These are phyloP conservation scores for Roridomyces roridus DNA, from an alignment of 768 basidiomycete genomes.

Conservation along the genomic window DNA sequence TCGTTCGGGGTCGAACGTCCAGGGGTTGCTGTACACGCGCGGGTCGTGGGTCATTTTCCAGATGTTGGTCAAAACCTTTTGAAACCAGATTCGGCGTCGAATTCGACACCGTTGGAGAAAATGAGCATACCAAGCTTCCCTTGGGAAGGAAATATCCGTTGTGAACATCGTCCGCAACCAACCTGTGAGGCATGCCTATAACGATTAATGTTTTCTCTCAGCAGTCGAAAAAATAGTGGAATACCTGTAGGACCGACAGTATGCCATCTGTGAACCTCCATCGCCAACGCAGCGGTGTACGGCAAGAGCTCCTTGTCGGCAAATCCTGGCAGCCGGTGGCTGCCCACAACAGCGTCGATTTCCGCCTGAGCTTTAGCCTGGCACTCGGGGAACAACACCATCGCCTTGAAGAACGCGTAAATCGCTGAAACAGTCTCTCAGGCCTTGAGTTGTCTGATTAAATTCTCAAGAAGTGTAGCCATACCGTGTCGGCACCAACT, in stretches of 20 bases:
- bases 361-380: conserved; percentile 35
- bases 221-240: conserved; percentile 1
- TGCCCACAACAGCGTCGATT: conserved; percentile 34
- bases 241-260: conserved; percentile 25
- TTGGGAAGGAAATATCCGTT: conserved; percentile 29
- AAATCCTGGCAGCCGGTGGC: conserved; percentile 31
- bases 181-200: conserved; percentile 22
- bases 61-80: not conserved
- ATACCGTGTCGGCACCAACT: conserved; percentile 27
- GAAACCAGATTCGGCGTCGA: not conserved
- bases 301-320: conserved; percentile 34
- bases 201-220: too few relatives aligned
- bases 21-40: conserved; percentile 13
- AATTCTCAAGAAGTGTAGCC: not conserved
- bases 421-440: conserved; percentile 29
- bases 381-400: conserved; percentile 32
- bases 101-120: not conserved
- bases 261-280: conserved; percentile 25
- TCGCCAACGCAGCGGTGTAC: conserved; percentile 32
- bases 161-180: conserved; percentile 35
- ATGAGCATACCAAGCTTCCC: conserved; percentile 5
- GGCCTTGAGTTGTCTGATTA: not conserved
- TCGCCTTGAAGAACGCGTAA: conserved; percentile 31
- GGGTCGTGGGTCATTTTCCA: conserved; percentile 23
- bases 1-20: conserved; percentile 11